phyloP scores from a whole-genome alignment of 768 basidiomycete genomes.

The Lyophyllum shimeji region DNA sequence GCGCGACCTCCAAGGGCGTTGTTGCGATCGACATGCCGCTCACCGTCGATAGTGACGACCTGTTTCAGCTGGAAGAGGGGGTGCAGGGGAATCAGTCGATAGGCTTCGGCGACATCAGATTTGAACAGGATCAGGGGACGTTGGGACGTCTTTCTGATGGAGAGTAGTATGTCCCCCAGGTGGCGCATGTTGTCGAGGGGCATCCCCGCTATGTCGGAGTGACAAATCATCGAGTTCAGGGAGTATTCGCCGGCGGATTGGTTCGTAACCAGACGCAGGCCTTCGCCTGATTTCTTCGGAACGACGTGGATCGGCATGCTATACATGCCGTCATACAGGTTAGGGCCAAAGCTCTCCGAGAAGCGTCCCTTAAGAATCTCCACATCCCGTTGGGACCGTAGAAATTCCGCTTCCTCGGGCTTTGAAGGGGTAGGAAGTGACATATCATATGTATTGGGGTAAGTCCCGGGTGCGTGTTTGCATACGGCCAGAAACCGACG shows the following conservation, averaged over 20 bases:
- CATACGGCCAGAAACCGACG: slow-evolving; percentile 12
- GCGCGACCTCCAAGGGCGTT: slow-evolving; percentile 24
- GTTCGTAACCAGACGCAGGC: slow-evolving; percentile 35
- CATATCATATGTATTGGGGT: slow-evolving; percentile 16
- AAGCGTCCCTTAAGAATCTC: slow-evolving; percentile 16
- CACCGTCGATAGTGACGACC: slow-evolving; percentile 23
- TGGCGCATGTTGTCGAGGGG: background rate
- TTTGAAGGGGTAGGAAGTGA: background rate
- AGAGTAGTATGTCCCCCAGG: background rate
- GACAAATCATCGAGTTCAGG: background rate
- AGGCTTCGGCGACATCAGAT: slow-evolving; percentile 25
- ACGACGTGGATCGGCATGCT: slow-evolving; percentile 32
- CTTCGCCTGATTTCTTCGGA: slow-evolving; percentile 25
- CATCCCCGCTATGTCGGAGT: background rate
- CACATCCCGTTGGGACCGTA: slow-evolving; percentile 15
- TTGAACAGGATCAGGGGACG: slow-evolving; percentile 2
- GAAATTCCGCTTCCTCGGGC: slow-evolving; percentile 15
- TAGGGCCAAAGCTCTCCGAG: slow-evolving; percentile 19
- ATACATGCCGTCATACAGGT: slow-evolving; percentile 34
- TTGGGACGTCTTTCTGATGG: background rate
- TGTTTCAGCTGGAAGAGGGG: slow-evolving; percentile 42
- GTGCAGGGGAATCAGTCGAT: slow-evolving; percentile 33
- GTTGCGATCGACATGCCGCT: slow-evolving; percentile 18
- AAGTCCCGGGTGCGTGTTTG: slow-evolving; percentile 9
- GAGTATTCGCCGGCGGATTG: slow-evolving; percentile 23